Percentiles rank a stretch among this genome's conserved stretches.
These are phyloP conservation scores for Dactylonectria estremocensis DNA, from an alignment of 2,329 filamentous ascomycete species.

Conservation along the genomic window DNA sequence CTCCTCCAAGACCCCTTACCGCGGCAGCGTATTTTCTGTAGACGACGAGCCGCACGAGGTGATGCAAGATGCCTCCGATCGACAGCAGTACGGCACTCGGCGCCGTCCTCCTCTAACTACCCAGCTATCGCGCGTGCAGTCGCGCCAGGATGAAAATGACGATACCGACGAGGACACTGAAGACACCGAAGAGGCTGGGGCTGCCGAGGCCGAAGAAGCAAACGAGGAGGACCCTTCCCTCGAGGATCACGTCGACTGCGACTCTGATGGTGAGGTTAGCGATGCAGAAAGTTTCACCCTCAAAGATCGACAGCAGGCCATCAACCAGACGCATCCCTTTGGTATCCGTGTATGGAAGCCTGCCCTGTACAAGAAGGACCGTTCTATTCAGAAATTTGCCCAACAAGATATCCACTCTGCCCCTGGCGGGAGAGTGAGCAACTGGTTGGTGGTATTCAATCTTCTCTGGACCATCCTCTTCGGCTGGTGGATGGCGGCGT, in stretches of 20 bases:
- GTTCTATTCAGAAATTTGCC: conserved; percentile 95
- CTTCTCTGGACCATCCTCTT: conserved; percentile 91
- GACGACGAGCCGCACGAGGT: conserved; percentile 91
- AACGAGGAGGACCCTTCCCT: conserved; percentile 55
- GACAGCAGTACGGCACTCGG: conserved; percentile 58
- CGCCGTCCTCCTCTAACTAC: conserved; percentile 53
- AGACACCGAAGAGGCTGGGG: conserved; percentile 40
- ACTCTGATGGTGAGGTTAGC: conserved; percentile 82
- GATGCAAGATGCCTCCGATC: conserved; percentile 73
- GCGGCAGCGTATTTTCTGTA: conserved; percentile 89
- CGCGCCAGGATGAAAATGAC: conserved; percentile 48
- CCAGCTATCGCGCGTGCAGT: conserved; percentile 60
- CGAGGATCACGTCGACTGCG: conserved; percentile 70
- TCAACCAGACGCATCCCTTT: conserved; percentile 98
- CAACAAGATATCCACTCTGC: conserved; percentile 98
- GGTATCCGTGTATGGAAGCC: conserved; percentile 99
- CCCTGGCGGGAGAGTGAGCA: conserved; percentile 88
- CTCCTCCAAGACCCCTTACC: conserved; percentile 83
- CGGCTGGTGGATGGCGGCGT: conserved; percentile 93
- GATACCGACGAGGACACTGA: conserved; percentile 43
- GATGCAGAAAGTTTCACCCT: conserved; percentile 98
- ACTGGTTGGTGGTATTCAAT: conserved; percentile 90
- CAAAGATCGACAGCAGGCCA: conserved; percentile 96
- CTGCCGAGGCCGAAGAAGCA: conserved; percentile 50
- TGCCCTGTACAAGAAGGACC: conserved; percentile 96